Percentiles rank a stretch among this genome's conserved stretches.
phyloP scores from a whole-genome alignment of 768 basidiomycete genomes.

The Grammothele lineata region DNA sequence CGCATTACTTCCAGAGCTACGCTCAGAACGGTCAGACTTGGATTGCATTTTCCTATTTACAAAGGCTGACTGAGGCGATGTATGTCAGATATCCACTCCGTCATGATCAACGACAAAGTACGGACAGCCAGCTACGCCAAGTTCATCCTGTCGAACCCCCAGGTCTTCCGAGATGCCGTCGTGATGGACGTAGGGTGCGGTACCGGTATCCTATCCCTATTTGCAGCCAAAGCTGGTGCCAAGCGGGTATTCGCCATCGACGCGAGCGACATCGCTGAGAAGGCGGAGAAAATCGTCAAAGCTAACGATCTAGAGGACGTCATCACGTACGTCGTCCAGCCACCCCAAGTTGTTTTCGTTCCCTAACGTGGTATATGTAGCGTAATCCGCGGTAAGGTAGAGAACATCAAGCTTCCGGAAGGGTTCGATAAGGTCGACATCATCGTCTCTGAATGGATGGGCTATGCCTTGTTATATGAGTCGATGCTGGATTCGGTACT shows the following conservation, averaged over 20 bases:
- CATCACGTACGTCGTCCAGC: constrained; percentile 46
- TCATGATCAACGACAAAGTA: constrained; percentile 95
- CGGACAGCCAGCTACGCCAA: constrained; percentile 90
- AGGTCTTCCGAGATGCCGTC: constrained; percentile 75
- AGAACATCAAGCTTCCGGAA: constrained; percentile 77
- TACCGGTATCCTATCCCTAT: constrained; percentile 87
- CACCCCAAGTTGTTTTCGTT: no score
- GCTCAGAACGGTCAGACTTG: constrained; percentile 65
- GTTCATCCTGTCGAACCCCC: constrained; percentile 82
- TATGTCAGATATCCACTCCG: constrained; percentile 80
- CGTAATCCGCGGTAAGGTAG: constrained; percentile 88
- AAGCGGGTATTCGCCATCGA: constrained; percentile 90
- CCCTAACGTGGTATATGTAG: constrained; percentile 34
- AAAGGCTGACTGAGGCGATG: no score
- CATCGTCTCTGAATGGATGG: constrained; percentile 99
- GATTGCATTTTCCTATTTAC: background rate
- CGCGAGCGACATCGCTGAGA: constrained; percentile 66
- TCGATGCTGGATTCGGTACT: constrained; percentile 97
- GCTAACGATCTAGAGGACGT: constrained; percentile 55
- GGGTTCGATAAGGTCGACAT: constrained; percentile 79
- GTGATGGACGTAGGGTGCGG: constrained; percentile 98
- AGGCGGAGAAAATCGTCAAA: constrained; percentile 45
- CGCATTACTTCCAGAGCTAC: constrained; percentile 92
- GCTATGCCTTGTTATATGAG: constrained; percentile 87
- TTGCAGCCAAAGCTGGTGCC: constrained; percentile 87